These are phyloP conservation scores for Metschnikowia orientalis DNA, from an alignment of 805 yeast genomes.

Conservation along the genomic window DNA sequence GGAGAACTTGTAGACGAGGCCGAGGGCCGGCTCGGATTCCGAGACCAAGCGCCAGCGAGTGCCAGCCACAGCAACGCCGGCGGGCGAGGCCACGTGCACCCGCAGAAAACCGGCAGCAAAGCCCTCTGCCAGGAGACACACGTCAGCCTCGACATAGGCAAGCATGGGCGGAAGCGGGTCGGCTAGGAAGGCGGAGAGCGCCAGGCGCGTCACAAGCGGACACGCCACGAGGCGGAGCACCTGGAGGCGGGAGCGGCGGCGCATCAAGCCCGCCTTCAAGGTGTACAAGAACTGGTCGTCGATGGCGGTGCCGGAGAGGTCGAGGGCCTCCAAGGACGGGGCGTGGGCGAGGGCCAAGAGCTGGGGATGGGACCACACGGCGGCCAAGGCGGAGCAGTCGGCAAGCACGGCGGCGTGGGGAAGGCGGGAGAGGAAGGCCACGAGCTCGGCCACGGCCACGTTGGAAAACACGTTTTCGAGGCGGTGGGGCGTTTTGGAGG, in stretches of 20 bases:
- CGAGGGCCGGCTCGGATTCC: constrained; percentile 9
- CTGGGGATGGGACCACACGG: constrained; percentile 16
- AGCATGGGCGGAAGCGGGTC: constrained; percentile 7
- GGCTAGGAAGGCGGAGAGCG: constrained; percentile 10
- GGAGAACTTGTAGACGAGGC: constrained; percentile 19
- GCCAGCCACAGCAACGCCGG: constrained; percentile 14
- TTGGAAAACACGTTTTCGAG: constrained; percentile 35
- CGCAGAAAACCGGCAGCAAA: constrained; percentile 6
- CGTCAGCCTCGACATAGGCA: constrained; percentile 14
- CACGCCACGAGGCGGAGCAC: constrained; percentile 25
- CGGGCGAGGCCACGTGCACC: neutral
- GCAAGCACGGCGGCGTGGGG: constrained; percentile 19
- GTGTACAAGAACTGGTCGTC: constrained; percentile 31
- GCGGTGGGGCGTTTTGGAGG: constrained; percentile 24
- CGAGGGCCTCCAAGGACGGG: constrained; percentile 25
- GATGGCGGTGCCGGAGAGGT: constrained; percentile 26
- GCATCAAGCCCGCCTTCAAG: constrained; percentile 18
- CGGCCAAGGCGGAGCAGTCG: constrained; percentile 23
- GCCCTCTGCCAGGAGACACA: constrained; percentile 5
- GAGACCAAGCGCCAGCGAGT: constrained; percentile 23
- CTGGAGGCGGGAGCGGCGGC: constrained; percentile 19
- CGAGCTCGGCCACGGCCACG: constrained; percentile 22
- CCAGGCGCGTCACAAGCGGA: constrained; percentile 11
- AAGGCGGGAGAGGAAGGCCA: constrained; percentile 17
- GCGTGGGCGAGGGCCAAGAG: constrained; percentile 27